Conservation (phyloP, 768 basidiomycete genomes). For the Podaxis pistillaris region DNA sequence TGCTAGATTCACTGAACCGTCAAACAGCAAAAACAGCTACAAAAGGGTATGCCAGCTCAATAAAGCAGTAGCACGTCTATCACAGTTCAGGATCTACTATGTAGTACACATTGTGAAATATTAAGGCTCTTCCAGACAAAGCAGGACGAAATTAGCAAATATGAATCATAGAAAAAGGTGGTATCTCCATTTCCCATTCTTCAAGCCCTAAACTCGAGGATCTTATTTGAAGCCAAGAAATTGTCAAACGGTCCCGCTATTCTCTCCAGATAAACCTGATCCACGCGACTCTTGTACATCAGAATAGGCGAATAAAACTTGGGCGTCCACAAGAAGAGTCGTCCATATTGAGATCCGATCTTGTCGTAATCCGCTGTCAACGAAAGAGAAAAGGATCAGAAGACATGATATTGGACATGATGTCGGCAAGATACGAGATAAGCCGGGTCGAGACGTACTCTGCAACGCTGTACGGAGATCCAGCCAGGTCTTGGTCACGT, state of each 20-base stretch:
- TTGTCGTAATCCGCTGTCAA: constrained; percentile 64
- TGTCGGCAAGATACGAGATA: not conserved
- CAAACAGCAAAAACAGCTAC: too few species aligned
- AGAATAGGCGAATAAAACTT: constrained; percentile 56
- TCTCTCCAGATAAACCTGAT: constrained; percentile 40
- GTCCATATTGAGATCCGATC: constrained; percentile 57
- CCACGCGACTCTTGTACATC: constrained; percentile 24
- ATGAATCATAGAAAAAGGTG: not conserved
- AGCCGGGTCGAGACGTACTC: constrained; percentile 35
- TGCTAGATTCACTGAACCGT: too few species aligned
- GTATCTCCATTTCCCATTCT: not conserved
- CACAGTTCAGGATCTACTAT: not conserved
- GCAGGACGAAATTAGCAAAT: not conserved
- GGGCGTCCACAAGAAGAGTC: constrained; percentile 72
- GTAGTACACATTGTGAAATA: not conserved
- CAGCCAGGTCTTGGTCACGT: constrained; percentile 68
- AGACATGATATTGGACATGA: not conserved
- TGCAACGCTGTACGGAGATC: constrained; percentile 57
- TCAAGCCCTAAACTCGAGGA: constrained; percentile 14
- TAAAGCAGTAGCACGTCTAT: not conserved
- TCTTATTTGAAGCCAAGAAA: constrained; percentile 11
- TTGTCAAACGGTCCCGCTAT: constrained; percentile 55
- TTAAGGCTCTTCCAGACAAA: not conserved
- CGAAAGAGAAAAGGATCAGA: constrained; percentile 2
- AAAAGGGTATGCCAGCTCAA: not conserved